These are phyloP conservation scores for Rosa persica DNA, from an alignment of 306 rosid genomes.

Conservation along the genomic window DNA sequence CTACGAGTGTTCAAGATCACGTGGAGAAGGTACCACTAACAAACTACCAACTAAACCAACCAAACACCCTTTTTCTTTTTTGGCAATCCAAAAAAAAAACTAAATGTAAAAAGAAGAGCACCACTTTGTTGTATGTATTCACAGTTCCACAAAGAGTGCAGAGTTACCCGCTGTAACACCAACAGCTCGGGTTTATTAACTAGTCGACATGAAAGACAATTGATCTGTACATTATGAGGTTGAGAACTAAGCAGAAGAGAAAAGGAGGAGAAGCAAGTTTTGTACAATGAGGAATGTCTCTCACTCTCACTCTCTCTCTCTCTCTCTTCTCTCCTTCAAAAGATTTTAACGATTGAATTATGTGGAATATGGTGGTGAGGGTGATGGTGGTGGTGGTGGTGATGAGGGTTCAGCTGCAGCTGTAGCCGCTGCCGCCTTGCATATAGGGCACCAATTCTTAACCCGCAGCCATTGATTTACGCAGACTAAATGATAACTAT, in stretches of 20 bases:
- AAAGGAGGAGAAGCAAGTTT: slow-evolving; percentile 25
- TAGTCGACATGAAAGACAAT: slow-evolving; percentile 39
- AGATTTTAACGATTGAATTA: slow-evolving; percentile 29
- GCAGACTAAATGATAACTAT: slow-evolving; percentile 65
- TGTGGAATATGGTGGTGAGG: slow-evolving; percentile 23
- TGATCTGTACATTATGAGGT: slow-evolving; percentile 55
- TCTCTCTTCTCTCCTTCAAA: slow-evolving; percentile 21
- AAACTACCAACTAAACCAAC: neutral
- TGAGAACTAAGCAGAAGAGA: slow-evolving; percentile 12
- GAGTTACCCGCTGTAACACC: slow-evolving; percentile 36
- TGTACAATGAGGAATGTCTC: slow-evolving; percentile 24
- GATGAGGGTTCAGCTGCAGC: slow-evolving; percentile 38
- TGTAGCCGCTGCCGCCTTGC: slow-evolving; percentile 54
- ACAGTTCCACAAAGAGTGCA: slow-evolving; percentile 33
- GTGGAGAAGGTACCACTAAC: neutral
- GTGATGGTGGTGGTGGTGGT: slow-evolving; percentile 22
- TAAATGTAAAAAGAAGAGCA: slow-evolving; percentile 12
- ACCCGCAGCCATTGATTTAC: slow-evolving; percentile 81
- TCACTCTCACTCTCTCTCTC: neutral
- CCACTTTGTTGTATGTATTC: slow-evolving; percentile 39
- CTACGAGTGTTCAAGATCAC: neutral
- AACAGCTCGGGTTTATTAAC: slow-evolving; percentile 57
- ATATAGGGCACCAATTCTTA: slow-evolving; percentile 98
- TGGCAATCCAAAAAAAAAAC: neutral
- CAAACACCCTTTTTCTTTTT: neutral